Base-by-base conservation (phyloP, 805 yeast species). In the Cephaloascus fragrans region DNA sequence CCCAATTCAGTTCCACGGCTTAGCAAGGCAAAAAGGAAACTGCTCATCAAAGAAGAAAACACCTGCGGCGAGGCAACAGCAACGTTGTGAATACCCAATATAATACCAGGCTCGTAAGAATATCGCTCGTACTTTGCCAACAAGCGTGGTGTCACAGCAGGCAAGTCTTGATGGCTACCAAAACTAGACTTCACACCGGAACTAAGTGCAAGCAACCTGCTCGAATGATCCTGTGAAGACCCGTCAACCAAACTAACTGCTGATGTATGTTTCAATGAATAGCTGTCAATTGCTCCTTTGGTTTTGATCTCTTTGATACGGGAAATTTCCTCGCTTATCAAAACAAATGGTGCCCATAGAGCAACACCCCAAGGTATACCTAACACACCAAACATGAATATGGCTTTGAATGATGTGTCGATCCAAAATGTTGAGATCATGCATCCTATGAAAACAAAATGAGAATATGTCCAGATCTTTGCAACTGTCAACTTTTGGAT, bases 301-400 rank as follows among this genome's bases (percentile, higher is more conserved):
- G 66, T 56, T 41, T 69, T 71, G 20, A 68, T 60, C 45, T 69
- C 75, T 43, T 69, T 72, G 23, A 74, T 69, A 39, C 77, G 55
- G 23, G 77, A 62, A 15, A 73, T 61, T 44, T 75, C 80, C 47
- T 75, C 79, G 26, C 80, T 71, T 9, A 78, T 75, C 31, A 78
- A 48, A 1, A 76, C 77, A 52, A 76, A 78, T 4, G 84, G 84
- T 2, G 79, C 77, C 84, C 84, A 78, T 15, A 75, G 62, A 0
- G 82, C 78, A 42, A 64, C 64, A 1, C 83, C 83, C 84, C 84
- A 78, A 0, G 82, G 70, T 17, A 77, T 57, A 3, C 84, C 84
- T 34, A 76, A 51, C 14, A 76, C 47, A 0, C 66, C 77, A 46
- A 77, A 71, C 50, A 77, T 50, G 0, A 59, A 44, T 6, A 75